Evolutionary conservation across 116 monocot species (phyloP), one percentile per base, ranked within the genome.

Genomic region (Zostera marina): DNA sequence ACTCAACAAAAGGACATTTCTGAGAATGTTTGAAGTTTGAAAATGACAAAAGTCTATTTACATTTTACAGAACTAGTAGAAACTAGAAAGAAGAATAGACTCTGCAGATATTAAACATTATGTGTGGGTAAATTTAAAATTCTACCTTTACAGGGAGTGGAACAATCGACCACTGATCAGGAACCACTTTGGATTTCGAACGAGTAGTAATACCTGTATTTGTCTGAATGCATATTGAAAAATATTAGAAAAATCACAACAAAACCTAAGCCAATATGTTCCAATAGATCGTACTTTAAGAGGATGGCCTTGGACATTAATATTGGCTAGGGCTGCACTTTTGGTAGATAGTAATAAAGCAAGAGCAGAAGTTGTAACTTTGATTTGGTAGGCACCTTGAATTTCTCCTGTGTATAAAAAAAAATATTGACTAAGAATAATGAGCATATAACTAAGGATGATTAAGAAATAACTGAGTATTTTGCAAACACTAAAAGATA

Each of bases 331-430:
- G 60, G 85, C 89, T 1, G 48, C 51, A 73, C 91, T 69, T 44
- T 65, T 78, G 13, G 91, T 71, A 7, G 87, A 76, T 19, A 99
- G 68, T 45, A 99, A 70, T 45, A 91, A 65, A 65, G 87, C 91
- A 20, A 99, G 56, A 43, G 91, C 99, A 47, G 79, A 77, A 41
- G 91, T 83, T 61, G 99, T 99, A 52, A 99, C 76, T 65, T 99
- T 99, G 67, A 99, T 99, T 70, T 99, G 91, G 62, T 99, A 99
- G 15, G 81, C 71, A 63, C 99, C 99, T 54, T 87, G 86, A 62
- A 99, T 91, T 73, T 99, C 99, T 63, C 81, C 99, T 98, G 52
- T 49, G 17, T 9, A 47, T 15, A 53, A 8, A 22, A 52, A 6
- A 2, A 41, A 39, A 68, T n/a, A 7, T 26, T 8, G 23, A 19